These are phyloP conservation scores for Heliocybe sulcata DNA, from an alignment of 1,284 basidiomycete species.

Conservation along the genomic window DNA sequence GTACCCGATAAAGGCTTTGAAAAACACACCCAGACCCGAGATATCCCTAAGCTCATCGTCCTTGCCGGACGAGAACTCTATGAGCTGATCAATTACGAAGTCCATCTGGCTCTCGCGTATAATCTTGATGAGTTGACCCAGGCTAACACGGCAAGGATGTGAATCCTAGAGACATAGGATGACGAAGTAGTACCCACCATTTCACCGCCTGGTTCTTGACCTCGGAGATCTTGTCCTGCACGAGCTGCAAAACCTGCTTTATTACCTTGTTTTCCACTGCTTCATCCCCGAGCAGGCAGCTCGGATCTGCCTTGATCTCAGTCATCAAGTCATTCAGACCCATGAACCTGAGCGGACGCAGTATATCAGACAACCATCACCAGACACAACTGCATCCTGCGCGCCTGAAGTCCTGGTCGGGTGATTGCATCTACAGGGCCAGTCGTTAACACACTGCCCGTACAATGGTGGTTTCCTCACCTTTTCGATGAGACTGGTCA, in stretches of 20 bases:
- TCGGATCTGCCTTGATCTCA: conserved; percentile 72
- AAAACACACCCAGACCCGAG: conserved; percentile 74
- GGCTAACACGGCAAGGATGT: conserved; percentile 32
- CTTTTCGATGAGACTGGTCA: conserved; percentile 78
- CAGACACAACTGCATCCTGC: conserved; percentile 22
- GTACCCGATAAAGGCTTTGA: neutral
- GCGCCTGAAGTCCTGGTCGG: conserved; percentile 78
- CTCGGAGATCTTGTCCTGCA: conserved; percentile 93
- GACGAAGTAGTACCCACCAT: conserved; percentile 47
- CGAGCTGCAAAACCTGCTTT: conserved; percentile 73
- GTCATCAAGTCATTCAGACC: conserved; percentile 87
- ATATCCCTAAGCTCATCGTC: conserved; percentile 93
- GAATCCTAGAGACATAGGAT: neutral
- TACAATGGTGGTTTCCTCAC: conserved; percentile 23
- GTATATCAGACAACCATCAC: neutral
- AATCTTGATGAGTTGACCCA: conserved; percentile 84
- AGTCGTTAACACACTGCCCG: conserved; percentile 8
- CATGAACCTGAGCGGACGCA: conserved; percentile 66
- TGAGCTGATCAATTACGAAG: conserved; percentile 80
- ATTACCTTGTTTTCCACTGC: conserved; percentile 74
- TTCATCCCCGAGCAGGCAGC: conserved; percentile 75
- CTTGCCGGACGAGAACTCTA: conserved; percentile 77
- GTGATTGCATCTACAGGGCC: conserved; percentile 65
- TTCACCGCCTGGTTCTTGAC: conserved; percentile 98
- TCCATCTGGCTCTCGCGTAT: conserved; percentile 80